Conservation (phyloP, 805 yeast genomes). For the Saturnispora kantuleensis region DNA sequence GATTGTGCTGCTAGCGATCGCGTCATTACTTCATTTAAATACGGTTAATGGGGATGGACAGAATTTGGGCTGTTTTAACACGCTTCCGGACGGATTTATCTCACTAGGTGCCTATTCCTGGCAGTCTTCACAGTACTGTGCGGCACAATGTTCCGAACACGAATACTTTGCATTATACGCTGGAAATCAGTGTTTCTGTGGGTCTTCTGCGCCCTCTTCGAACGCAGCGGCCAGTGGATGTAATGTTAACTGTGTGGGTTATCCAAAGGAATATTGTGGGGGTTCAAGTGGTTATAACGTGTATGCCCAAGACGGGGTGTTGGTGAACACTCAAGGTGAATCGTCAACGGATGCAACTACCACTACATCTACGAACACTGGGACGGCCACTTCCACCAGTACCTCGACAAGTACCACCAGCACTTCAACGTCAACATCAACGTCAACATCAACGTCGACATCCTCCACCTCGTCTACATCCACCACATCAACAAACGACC, state of each 20-base stretch:
- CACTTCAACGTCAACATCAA: not conserved
- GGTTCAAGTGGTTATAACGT: conserved; percentile 29
- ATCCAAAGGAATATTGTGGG: conserved; percentile 53
- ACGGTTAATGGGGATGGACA: conserved; percentile 6
- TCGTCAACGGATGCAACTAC: conserved; percentile 7
- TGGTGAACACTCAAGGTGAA: not conserved
- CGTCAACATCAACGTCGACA: conserved; percentile 1
- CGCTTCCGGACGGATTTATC: conserved; percentile 28
- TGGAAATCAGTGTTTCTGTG: conserved; percentile 62
- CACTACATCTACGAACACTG: conserved; percentile 2
- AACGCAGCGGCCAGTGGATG: not conserved
- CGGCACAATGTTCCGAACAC: conserved; percentile 29
- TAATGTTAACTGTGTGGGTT: conserved; percentile 46
- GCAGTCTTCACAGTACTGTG: conserved; percentile 54
- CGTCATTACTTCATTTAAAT: no score
- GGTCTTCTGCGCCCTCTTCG: conserved; percentile 32
- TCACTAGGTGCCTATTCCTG: conserved; percentile 39
- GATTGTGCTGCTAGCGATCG: no score
- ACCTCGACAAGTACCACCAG: conserved; percentile 2
- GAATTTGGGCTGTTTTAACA: conserved; percentile 31
- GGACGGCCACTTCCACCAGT: not conserved
- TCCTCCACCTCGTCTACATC: conserved; percentile 3
- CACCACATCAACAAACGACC: conserved; percentile 7
- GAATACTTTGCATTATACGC: conserved; percentile 41
- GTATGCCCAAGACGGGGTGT: conserved; percentile 29